Evolutionary conservation across 352 stramenopile genomes (phyloP), one percentile per base, ranked within the genome.

Genomic region (Pythium plurisporium): DNA sequence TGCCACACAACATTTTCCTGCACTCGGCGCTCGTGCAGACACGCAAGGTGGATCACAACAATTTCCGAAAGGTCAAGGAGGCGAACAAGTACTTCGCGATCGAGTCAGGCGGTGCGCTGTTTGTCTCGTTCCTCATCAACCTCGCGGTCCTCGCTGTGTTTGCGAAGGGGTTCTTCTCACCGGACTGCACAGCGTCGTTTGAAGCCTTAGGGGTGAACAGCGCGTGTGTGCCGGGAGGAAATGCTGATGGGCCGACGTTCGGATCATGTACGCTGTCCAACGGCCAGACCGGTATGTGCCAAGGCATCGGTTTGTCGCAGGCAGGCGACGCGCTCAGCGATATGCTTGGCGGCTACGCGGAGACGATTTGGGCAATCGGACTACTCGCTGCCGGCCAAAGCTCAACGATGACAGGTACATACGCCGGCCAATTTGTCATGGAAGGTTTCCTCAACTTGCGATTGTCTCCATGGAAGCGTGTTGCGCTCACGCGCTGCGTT

Each of bases 361-460:
- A 96, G 59, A 80, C 86, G 27, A 86, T 98, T 43, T 98, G 94
- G 95, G 94, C 87, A 17, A 83, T 98, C 25, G 96, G 94, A 2
- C 68, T 99, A 20, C 70, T 99, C 26, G 96, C 96, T 6, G 91
- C 96, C 12, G 96, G 96, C 22, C 96, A 99, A 62, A 95, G 80
- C 65, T 94, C 85, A 29, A 98, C 95, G 22, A 98, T 99, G 85
- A 98, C 96, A 3, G 96, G 94, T 26, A 99, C 96, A 6, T 98
- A 98, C 65, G 95, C 96, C 0, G 96, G 96, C 11, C 96, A 98
- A 69, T 98, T 98, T 52, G 93, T 99, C 26, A 98, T 98, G 94
- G 91, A 98, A 73, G 95, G 95, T 1, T 99, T 99, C 54, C 68
- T 98, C n/a, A 78, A 97, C 44, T 70, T 98, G 25, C 79, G 86